phyloP scores from a whole-genome alignment of 1,139 yeast species.

The Scheffersomyces lignicola region DNA sequence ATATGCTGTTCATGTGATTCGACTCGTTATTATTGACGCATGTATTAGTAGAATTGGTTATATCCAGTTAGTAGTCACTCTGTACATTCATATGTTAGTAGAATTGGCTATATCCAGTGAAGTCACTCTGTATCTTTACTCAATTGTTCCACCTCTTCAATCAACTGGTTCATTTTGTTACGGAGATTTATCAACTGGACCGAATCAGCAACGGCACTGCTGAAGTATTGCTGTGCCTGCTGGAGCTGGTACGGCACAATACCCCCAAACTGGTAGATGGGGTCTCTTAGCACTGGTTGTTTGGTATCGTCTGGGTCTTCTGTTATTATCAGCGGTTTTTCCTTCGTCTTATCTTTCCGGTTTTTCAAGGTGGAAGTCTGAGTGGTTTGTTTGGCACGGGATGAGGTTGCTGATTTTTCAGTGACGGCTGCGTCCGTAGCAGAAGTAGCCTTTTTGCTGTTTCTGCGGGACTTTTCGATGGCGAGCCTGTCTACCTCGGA shows the following conservation, averaged over 20 bases:
- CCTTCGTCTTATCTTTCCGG: conserved; percentile 5
- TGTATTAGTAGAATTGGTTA: no score
- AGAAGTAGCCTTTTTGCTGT: no score
- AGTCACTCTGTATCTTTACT: conserved; percentile 3
- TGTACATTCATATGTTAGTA: not conserved
- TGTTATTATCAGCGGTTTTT: conserved; percentile 2
- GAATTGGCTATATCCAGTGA: not conserved
- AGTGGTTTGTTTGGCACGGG: not conserved
- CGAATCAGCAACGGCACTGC: conserved; percentile 24
- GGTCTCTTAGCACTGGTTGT: conserved; percentile 26
- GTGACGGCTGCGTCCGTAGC: no score
- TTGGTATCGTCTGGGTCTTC: conserved; percentile 1
- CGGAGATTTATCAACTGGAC: conserved; percentile 30
- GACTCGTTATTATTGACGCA: not conserved
- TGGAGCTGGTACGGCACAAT: conserved; percentile 46
- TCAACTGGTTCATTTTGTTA: conserved; percentile 18
- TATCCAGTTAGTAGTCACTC: no score
- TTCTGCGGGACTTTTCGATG: conserved; percentile 6
- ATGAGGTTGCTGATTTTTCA: no score
- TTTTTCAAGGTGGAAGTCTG: conserved; percentile 4
- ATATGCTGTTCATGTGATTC: not conserved
- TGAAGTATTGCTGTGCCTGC: conserved; percentile 40
- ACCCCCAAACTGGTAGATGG: conserved; percentile 52
- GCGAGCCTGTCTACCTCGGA: conserved; percentile 14
- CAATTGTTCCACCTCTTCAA: conserved; percentile 17